A percentile compares a stretch with the other conserved stretches of the same genome.
Conservation (phyloP, 2,329 filamentous ascomycete species). For the Calonectria pteridis region DNA sequence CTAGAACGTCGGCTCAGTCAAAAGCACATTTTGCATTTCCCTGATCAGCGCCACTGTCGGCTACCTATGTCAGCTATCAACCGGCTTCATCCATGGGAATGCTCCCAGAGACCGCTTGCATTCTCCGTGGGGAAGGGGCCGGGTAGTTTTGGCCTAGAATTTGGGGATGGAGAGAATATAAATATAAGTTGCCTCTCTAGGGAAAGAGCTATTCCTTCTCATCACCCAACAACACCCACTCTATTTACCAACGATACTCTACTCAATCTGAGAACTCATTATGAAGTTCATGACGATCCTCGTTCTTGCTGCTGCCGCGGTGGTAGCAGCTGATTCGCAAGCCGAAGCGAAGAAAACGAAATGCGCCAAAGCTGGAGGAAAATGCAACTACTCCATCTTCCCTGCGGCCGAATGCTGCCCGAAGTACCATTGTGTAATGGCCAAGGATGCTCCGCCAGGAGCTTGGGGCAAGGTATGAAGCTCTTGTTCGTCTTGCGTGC, state of each 20-base stretch:
- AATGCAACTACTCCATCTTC: not conserved
- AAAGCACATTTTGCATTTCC: not conserved
- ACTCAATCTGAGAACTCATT: not conserved
- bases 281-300: not conserved
- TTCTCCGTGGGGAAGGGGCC: not conserved
- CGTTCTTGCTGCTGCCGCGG: not conserved
- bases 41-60: not conserved
- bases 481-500: not conserved
- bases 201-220: not conserved
- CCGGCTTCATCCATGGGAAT: not conserved
- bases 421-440: not conserved
- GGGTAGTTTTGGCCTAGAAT: not conserved
- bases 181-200: not conserved
- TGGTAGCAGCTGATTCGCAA: not conserved
- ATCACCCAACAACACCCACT: not conserved
- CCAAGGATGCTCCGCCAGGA: not conserved
- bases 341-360: not conserved
- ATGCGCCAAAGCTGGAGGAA: not conserved
- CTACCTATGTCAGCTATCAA: not conserved
- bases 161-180: not conserved
- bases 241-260: not conserved
- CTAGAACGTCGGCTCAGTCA: not conserved
- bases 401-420: not conserved
- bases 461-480: not conserved
- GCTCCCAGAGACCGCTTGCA: not conserved